Evolutionary conservation across 2,329 filamentous ascomycete genomes (phyloP), one percentile per base, ranked within the genome.

Genomic region (Coniochaeta ligniaria): DNA sequence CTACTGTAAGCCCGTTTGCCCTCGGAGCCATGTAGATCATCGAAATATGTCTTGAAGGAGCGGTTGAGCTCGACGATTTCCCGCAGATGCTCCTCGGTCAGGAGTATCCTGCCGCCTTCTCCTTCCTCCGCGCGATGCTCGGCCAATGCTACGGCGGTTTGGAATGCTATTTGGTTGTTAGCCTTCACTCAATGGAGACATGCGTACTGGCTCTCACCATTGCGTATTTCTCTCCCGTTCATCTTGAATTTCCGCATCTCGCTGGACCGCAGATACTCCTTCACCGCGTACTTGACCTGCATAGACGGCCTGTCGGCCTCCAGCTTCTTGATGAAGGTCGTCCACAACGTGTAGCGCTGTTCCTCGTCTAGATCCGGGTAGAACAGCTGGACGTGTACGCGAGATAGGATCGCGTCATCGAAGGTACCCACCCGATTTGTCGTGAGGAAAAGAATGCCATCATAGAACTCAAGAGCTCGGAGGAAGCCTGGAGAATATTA

Each of bases 321-420:
- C 20, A 50, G 45, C 45, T 50, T 50, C 17, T 6, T 20, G 9
- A 50, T 22, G 45, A 50, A 50, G 3, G 17, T 20, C 20, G n/a
- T 20, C 45, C 45, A 50, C 12, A 50, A 28, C 20, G 20, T 16
- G 20, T 3, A 6, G 24, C 57, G 57, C 5, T 20, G 20, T 36
- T 58, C 43, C 22, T 35, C 14, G 4, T 14, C 41, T 35, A 36
- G 61, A 9, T 67, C 62, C 20, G 64, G 61, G 60, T 74, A 74
- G 26, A 66, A 61, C 11, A 74, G 63, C 1, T 68, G 61, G 6
- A 73, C 64, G 50, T 74, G 71, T 50, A 73, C 71, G 22, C 71
- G 65, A 14, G 67, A 70, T 9, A 69, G 64, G 60, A 77, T 72
- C 0, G 74, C 75, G 31, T 73, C 70, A 57, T 77, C 75, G 54